Base-by-base conservation (phyloP, 768 basidiomycete genomes). In the Lactarius indigo region DNA sequence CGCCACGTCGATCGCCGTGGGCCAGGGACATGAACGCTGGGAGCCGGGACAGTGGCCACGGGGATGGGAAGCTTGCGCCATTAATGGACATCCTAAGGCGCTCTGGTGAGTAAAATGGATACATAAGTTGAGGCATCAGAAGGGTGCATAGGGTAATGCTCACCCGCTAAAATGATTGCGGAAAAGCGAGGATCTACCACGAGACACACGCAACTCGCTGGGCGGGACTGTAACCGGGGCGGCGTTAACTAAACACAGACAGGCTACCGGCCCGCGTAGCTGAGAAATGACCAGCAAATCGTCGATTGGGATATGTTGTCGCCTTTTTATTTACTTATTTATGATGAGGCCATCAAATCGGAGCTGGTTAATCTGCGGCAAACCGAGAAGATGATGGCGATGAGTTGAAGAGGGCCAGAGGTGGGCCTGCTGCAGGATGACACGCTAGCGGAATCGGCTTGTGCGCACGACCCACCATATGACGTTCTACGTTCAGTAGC, bases 51-150 rank as follows among this genome's bases (percentile, higher is more conserved):
- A 23, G 13, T 23, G 57, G 57, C 57, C 33, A 58, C 26, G 28
- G 28, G 55, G 20, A 31, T 31, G 55, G 55, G 31, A 56, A 20
- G 18, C 30, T 33, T 56, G 30, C 7, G 12, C 47, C 58, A 44
- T 28, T 37, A 59, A 61, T 75, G 82, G 62, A 79, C 86, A 35
- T 82, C 80, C 18, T 2, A 18, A 30, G 9, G 17, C 31, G 20
- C 28, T 33, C 28, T 56, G 55, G 47, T 26, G 42, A 12, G 23
- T 23, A 56, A 31, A 55, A 17, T 20, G 55, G 6, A 56, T 18
- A 33, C 31, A 33, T 56, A 56, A 30, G 31, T n/a, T 58, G 56
- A 23, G 31, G 56, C 33, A 33, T 18, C 4, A 57, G 30, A 57
- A 57, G 33, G 56, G n/a, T 35, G 20, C 28, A 57, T 57, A 52